phyloP scores from a whole-genome alignment of 805 yeast species.

The Yarrowia sp. region DNA sequence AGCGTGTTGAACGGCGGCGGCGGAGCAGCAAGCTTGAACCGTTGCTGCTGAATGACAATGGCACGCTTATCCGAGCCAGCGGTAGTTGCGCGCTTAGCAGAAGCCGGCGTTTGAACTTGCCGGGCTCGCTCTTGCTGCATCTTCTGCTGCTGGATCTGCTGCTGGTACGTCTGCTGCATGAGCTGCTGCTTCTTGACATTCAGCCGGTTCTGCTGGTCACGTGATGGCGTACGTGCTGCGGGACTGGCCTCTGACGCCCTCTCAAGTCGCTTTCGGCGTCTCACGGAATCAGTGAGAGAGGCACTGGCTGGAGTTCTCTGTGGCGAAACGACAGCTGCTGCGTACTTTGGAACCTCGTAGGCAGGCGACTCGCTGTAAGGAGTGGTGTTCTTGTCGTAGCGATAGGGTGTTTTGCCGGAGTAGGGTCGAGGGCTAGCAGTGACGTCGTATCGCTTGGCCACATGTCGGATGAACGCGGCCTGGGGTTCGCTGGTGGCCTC shows the following conservation, averaged over 20 bases:
- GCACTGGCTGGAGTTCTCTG: slow-evolving; percentile 8
- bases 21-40: slow-evolving; percentile 4
- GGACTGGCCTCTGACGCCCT: slow-evolving; percentile 4
- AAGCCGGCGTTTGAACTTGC: not conserved
- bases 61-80: not conserved
- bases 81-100: not conserved
- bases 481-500: slow-evolving; percentile 9
- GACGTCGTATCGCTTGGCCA: slow-evolving; percentile 21
- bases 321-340: not conserved
- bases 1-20: slow-evolving; percentile 14
- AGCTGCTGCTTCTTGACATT: not conserved
- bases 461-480: slow-evolving; percentile 17
- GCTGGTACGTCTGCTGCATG: slow-evolving; percentile 16
- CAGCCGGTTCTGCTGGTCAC: not conserved
- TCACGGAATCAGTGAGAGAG: slow-evolving; percentile 4
- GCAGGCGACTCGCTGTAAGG: slow-evolving; percentile 22
- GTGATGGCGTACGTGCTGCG: slow-evolving; percentile 4
- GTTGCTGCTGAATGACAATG: slow-evolving; percentile 12
- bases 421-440: slow-evolving; percentile 13
- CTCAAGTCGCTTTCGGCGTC: slow-evolving; percentile 22
- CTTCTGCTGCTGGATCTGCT: not conserved
- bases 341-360: slow-evolving; percentile 10
- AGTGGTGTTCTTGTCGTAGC: slow-evolving; percentile 2
- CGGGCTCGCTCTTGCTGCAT: not conserved
- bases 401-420: slow-evolving; percentile 16